Evolutionary conservation across 208 protist species (phyloP), one percentile per base, ranked within the genome.

Genomic region (Tritrichomonas foetus): DNA sequence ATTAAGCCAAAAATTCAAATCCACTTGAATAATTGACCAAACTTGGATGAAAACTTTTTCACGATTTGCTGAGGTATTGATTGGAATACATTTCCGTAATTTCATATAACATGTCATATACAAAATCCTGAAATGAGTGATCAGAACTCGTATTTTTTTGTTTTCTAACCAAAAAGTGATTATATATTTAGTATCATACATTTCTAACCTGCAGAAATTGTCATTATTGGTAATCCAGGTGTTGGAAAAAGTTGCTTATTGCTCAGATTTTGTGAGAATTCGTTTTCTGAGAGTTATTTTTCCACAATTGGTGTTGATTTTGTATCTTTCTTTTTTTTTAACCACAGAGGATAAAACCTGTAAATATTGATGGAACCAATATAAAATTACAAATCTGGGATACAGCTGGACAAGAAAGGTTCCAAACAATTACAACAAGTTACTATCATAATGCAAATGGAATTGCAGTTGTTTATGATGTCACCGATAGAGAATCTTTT

Each of bases 291-390:
- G 25, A 94, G 49, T 39, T 97, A 96, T 93, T 96, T 97, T 25
- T 94, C 94, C 16, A 97, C 96, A 25, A 97, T 97, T 74, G 96
- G 96, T 57, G 96, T 97, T 53, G 96, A 97, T 93, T 97, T 97
- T 95, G 95, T 95, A n/a, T n/a, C n/a, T n/a, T n/a, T n/a, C n/a
- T n/a, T n/a, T n/a, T n/a, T n/a, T n/a, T n/a, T n/a, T n/a, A n/a
- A n/a, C n/a, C n/a, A n/a, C n/a, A n/a, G n/a, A n/a, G n/a, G 93
- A 96, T 95, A 78, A 94, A 94, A n/a, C 95, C 94, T 16, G 93
- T 96, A 39, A 93, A 95, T 80, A 61, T 96, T 0, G 95, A 95
- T 22, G 93, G 94, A 44, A 93, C 8, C 13, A 8, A 11, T 25
- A 16, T 82, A 16, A 95, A 95, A 69, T 74, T 95, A 25, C 94